Evolutionary conservation across 2,329 filamentous ascomycete genomes (phyloP).

Genomic region (Phoma herbarum): DNA sequence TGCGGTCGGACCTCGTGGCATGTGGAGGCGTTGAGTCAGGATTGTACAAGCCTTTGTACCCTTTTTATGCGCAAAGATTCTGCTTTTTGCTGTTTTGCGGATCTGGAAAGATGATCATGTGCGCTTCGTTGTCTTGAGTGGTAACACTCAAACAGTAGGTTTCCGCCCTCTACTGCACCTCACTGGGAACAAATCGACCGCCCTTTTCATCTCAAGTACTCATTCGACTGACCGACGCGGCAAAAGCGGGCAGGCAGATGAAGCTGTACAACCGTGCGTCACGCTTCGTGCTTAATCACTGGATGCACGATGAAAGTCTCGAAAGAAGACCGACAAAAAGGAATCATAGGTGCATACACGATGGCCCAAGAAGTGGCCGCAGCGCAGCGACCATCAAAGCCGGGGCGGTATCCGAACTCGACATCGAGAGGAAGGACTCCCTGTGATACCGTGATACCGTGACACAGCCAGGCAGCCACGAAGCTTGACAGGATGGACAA

Average conservation of each 20-base stretch:
- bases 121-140: neutral
- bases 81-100: neutral
- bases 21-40: slow-evolving; percentile 15
- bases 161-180: neutral
- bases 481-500: slow-evolving; percentile 18
- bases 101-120: neutral
- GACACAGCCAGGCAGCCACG: slow-evolving; percentile 22
- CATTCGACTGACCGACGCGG: neutral
- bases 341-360: slow-evolving; percentile 18
- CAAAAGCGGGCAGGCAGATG: slow-evolving; percentile 11
- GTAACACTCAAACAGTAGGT: neutral
- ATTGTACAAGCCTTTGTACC: neutral
- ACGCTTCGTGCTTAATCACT: slow-evolving; percentile 11
- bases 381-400: slow-evolving; percentile 7
- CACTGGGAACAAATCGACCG: neutral
- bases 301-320: slow-evolving; percentile 13
- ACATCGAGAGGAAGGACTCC: slow-evolving; percentile 4
- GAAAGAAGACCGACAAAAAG: slow-evolving; percentile 17
- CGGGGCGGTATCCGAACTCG: slow-evolving; percentile 5
- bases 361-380: slow-evolving; percentile 14
- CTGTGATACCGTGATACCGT: slow-evolving; percentile 9
- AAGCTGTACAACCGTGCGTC: slow-evolving; percentile 11
- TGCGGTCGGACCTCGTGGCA: slow-evolving; percentile 5
- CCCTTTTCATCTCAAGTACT: neutral
- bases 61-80: neutral